Percentiles rank a stretch among this genome's conserved stretches.
Conservation (phyloP, 768 basidiomycete species). For the Macrolepiota dolichaula region DNA sequence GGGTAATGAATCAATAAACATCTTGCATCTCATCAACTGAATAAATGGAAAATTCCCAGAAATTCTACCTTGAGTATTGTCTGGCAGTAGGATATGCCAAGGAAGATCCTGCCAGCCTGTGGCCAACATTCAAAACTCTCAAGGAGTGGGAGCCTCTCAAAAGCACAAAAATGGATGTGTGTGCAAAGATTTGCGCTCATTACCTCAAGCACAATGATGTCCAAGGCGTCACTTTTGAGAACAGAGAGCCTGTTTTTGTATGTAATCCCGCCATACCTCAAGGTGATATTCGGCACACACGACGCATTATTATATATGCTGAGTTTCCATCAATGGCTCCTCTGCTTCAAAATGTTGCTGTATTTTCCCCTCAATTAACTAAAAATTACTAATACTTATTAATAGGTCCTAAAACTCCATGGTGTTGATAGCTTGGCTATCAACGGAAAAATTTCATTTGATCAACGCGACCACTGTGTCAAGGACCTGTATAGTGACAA, state of each 20-base stretch:
- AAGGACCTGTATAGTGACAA: neutral
- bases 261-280: neutral
- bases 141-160: no score
- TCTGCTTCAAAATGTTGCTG: neutral
- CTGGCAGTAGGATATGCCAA: constrained; percentile 9
- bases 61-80: constrained; percentile 17
- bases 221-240: neutral
- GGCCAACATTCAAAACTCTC: constrained; percentile 13
- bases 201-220: neutral
- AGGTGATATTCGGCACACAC: neutral
- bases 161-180: constrained; percentile 16
- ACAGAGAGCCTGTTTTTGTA: neutral
- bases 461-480: no score
- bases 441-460: no score
- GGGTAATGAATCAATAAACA: neutral
- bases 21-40: neutral
- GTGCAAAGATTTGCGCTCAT: neutral
- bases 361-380: neutral
- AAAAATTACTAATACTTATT: neutral
- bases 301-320: neutral
- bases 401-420: neutral
- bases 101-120: neutral
- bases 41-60: neutral
- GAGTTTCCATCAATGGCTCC: no score
- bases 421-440: neutral